Percentiles rank a stretch among this genome's conserved stretches.
phyloP scores from a whole-genome alignment of 495 filamentous ascomycete species.

The Delitschia confertaspora region DNA sequence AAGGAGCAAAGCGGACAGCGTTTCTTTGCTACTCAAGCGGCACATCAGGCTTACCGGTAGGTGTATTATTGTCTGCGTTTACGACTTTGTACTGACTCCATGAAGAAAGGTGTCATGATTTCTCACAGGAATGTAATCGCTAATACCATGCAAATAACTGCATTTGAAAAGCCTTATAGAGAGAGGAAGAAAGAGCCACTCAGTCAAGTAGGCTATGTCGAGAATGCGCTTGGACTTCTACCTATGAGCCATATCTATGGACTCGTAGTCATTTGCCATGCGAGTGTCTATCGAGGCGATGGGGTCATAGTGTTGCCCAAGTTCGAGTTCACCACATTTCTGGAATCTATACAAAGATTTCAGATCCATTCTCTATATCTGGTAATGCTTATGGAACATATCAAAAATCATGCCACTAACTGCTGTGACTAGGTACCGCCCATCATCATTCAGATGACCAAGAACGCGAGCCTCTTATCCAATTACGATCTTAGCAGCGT shows the following conservation, averaged over 20 bases:
- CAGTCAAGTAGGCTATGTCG: slow-evolving; percentile 38
- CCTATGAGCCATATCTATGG: slow-evolving; percentile 85
- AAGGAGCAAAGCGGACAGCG: slow-evolving; percentile 65
- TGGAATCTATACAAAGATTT: slow-evolving; percentile 61
- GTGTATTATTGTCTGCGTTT: not conserved
- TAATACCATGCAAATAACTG: slow-evolving; percentile 43
- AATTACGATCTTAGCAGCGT: slow-evolving; percentile 72
- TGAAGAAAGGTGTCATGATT: slow-evolving; percentile 90
- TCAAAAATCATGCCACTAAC: not conserved
- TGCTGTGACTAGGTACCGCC: slow-evolving; percentile 64
- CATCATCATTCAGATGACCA: slow-evolving; percentile 73
- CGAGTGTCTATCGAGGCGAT: slow-evolving; percentile 64
- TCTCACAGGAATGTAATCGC: slow-evolving; percentile 82
- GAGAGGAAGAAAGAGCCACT: slow-evolving; percentile 9
- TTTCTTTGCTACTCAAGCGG: slow-evolving; percentile 88
- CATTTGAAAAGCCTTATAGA: slow-evolving; percentile 21
- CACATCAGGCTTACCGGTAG: slow-evolving; percentile 75
- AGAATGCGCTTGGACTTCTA: slow-evolving; percentile 62
- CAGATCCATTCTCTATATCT: slow-evolving; percentile 63
- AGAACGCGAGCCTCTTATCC: slow-evolving; percentile 51
- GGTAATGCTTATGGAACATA: slow-evolving; percentile 37
- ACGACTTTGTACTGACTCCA: not conserved
- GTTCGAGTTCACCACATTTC: slow-evolving; percentile 61
- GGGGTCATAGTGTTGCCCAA: slow-evolving; percentile 72
- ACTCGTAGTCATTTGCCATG: slow-evolving; percentile 66